phyloP scores from a whole-genome alignment of 108 stramenopile species.

The Cylindrotheca closterium region DNA sequence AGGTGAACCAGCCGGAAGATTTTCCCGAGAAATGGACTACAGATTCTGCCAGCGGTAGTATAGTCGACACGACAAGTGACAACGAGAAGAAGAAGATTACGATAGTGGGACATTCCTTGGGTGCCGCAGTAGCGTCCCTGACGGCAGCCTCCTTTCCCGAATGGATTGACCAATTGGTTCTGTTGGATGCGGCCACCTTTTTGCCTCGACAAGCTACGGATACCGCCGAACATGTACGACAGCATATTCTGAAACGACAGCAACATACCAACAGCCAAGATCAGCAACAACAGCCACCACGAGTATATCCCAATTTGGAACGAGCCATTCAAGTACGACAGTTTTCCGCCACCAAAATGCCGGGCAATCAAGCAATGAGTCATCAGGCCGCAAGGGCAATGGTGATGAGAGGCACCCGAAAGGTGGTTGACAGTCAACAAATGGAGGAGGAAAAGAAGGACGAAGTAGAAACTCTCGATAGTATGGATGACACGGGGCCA shows the following conservation, averaged over 20 bases:
- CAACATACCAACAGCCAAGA: not conserved
- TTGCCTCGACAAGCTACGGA: conserved; percentile 34
- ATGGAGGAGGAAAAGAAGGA: too few relatives aligned
- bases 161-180: conserved; percentile 46
- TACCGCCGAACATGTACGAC: conserved; percentile 47
- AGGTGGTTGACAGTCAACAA: conserved; percentile 8
- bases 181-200: conserved; percentile 72
- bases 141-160: conserved; percentile 69
- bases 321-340: conserved; percentile 48
- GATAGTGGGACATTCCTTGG: conserved; percentile 75
- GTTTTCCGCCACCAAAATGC: conserved; percentile 52
- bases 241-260: conserved; percentile 15
- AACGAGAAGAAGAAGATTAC: conserved; percentile 19
- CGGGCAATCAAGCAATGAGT: conserved; percentile 74
- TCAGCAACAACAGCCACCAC: conserved; percentile 10
- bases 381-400: conserved; percentile 60
- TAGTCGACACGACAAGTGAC: not conserved
- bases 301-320: conserved; percentile 47
- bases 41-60: too few relatives aligned
- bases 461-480: not conserved
- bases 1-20: too few relatives aligned
- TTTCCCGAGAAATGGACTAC: too few relatives aligned
- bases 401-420: conserved; percentile 38
- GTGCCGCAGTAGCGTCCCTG: conserved; percentile 50
- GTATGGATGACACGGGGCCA: not conserved